A percentile compares a stretch with the other conserved stretches of the same genome.
These are phyloP conservation scores for Saccharomycopsis hybrid DNA, from an alignment of 1,139 yeast species.

Conservation along the genomic window DNA sequence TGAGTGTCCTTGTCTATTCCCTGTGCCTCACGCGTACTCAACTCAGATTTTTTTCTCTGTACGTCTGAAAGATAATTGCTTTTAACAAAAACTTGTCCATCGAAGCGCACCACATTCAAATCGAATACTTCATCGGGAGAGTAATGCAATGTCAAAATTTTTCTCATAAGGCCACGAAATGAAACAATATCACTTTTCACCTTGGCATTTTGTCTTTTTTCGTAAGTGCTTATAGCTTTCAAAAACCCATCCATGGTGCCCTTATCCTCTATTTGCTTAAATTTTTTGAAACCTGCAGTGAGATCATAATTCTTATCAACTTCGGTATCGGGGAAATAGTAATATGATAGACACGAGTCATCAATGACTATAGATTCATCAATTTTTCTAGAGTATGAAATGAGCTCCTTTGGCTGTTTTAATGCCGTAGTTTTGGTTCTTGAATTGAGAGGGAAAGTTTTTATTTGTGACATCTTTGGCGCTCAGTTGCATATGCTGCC, in stretches of 20 bases:
- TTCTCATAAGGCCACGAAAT: constrained; percentile 78
- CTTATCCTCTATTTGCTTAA: constrained; percentile 50
- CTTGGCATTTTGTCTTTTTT: constrained; percentile 34
- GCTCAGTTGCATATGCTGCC: too few species aligned
- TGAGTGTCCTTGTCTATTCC: constrained; percentile 31
- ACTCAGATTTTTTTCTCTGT: constrained; percentile 25
- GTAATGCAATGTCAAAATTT: constrained; percentile 56
- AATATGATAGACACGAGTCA: constrained; percentile 53
- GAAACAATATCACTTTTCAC: constrained; percentile 64
- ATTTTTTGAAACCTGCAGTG: constrained; percentile 54
- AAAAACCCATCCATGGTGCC: constrained; percentile 58
- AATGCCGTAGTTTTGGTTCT: constrained; percentile 49
- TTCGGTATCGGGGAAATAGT: constrained; percentile 68
- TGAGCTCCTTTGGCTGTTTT: constrained; percentile 70
- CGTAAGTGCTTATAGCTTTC: constrained; percentile 48
- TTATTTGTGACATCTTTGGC: background rate
- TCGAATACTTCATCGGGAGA: constrained; percentile 51
- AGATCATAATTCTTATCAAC: constrained; percentile 54
- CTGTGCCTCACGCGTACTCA: constrained; percentile 22
- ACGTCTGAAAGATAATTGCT: constrained; percentile 21
- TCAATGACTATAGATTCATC: constrained; percentile 44
- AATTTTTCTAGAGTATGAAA: constrained; percentile 46
- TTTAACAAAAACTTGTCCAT: constrained; percentile 74
- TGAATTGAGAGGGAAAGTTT: constrained; percentile 37
- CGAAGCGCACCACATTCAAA: constrained; percentile 57